These are phyloP conservation scores for Apiospora sp. DNA, from an alignment of 2,329 filamentous ascomycete species.

Conservation along the genomic window DNA sequence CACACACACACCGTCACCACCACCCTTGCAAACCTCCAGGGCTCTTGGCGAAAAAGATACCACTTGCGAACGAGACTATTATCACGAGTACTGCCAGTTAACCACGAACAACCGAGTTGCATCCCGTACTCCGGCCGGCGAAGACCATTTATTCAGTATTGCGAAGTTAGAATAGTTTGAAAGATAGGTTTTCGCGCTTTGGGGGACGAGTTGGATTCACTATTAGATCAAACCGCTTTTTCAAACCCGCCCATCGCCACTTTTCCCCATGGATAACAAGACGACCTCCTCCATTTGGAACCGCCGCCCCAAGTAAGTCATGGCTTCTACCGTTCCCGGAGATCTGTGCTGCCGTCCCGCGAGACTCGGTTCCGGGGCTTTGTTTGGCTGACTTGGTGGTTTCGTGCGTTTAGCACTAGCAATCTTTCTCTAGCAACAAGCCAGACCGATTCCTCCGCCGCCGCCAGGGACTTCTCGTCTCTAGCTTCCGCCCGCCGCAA, in stretches of 20 bases:
- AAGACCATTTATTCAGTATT: not conserved
- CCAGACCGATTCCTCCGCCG: conserved; percentile 54
- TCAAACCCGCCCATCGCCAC: conserved; percentile 10
- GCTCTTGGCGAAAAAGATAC: not conserved
- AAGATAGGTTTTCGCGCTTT: conserved; percentile 8
- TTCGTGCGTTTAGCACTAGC: conserved; percentile 67
- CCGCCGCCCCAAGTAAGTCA: conserved; percentile 80
- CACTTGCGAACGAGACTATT: conserved; percentile 11
- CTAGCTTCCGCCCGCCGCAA: conserved; percentile 62
- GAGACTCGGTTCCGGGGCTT: not conserved
- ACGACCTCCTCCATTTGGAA: conserved; percentile 65
- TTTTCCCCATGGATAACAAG: conserved; percentile 61
- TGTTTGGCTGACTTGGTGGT: not conserved
- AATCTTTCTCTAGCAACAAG: conserved; percentile 88
- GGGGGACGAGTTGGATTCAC: conserved; percentile 19
- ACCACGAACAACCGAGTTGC: not conserved
- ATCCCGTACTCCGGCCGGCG: not conserved
- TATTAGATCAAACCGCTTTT: conserved; percentile 19
- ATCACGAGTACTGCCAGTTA: not conserved
- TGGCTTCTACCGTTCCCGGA: not conserved
- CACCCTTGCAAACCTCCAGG: not conserved
- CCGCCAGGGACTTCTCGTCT: conserved; percentile 54
- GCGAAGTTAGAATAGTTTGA: not conserved
- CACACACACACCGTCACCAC: not conserved
- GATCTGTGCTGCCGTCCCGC: not conserved